Evolutionary conservation across 768 basidiomycete genomes (phyloP).

Genomic region (Podaxis carcinomalis): DNA sequence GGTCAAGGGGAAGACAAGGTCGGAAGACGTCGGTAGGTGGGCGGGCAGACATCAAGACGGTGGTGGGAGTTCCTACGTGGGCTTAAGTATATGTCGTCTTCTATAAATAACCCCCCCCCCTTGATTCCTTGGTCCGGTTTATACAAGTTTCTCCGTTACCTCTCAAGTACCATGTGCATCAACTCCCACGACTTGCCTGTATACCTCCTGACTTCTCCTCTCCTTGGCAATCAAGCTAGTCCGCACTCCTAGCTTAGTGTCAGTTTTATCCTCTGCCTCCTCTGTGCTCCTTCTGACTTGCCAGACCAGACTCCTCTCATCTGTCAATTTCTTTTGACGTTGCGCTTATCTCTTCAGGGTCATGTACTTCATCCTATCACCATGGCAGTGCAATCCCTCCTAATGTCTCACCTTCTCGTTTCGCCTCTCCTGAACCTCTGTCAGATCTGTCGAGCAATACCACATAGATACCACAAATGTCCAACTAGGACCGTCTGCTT

Average conservation of each 20-base stretch:
- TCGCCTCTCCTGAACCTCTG: not conserved
- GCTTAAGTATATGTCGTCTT: not conserved
- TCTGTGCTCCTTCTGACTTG: not conserved
- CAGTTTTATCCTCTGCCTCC: not conserved
- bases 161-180: not conserved
- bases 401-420: not conserved
- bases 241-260: not conserved
- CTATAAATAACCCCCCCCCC: not conserved
- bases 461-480: too few species aligned
- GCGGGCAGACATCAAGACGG: not conserved
- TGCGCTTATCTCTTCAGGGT: not conserved
- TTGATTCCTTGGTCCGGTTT: not conserved
- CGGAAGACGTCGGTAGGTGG: constrained; percentile 26
- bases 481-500: too few species aligned
- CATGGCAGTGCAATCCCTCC: not conserved
- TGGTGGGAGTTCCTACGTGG: not conserved
- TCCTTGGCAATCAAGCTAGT: not conserved
- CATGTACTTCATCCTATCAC: not conserved
- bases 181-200: not conserved
- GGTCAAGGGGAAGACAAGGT: constrained; percentile 32
- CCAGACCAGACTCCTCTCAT: not conserved
- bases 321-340: not conserved
- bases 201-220: not conserved
- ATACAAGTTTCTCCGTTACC: not conserved
- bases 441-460: not conserved